Evolutionary conservation across 2,329 filamentous ascomycete genomes (phyloP).

Genomic region (Dactylellina drechsleri): DNA sequence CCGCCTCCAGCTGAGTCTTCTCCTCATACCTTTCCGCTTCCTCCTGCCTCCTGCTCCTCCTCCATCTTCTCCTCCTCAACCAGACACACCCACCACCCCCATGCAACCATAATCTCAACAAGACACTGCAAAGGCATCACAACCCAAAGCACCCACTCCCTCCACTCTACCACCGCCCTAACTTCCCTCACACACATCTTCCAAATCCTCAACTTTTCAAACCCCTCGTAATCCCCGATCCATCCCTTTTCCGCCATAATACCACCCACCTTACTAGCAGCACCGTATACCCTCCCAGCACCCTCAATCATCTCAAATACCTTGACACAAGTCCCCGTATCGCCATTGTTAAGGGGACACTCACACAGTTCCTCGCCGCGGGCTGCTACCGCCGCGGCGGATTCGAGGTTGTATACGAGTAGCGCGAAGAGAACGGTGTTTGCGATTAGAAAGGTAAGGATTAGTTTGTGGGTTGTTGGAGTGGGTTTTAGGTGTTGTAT

Average conservation of each 20-base stretch:
- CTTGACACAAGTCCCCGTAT: background rate
- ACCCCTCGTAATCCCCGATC: slow-evolving; percentile 8
- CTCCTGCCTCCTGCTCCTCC: background rate
- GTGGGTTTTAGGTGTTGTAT: background rate
- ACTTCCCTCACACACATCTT: slow-evolving; percentile 22
- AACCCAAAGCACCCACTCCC: slow-evolving; percentile 36
- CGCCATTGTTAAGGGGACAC: slow-evolving; percentile 12
- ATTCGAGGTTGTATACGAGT: slow-evolving; percentile 22
- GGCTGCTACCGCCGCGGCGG: background rate
- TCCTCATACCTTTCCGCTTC: background rate
- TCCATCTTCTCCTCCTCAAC: slow-evolving; percentile 14
- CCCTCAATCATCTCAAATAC: background rate
- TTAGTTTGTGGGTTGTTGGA: background rate
- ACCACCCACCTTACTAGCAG: too few species aligned
- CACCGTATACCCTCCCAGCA: background rate
- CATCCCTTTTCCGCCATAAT: background rate
- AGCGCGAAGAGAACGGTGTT: slow-evolving; percentile 33
- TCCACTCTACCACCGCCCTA: slow-evolving; percentile 19
- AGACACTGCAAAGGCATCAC: slow-evolving; percentile 27
- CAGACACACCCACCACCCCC: slow-evolving; percentile 38
- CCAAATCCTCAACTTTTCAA: slow-evolving; percentile 18
- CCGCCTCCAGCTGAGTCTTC: background rate
- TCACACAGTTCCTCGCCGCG: background rate
- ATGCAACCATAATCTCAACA: slow-evolving; percentile 18
- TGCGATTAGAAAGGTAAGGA: slow-evolving; percentile 20